Conservation (phyloP, 2,329 filamentous ascomycete genomes). For the Monosporascus sp. region DNA sequence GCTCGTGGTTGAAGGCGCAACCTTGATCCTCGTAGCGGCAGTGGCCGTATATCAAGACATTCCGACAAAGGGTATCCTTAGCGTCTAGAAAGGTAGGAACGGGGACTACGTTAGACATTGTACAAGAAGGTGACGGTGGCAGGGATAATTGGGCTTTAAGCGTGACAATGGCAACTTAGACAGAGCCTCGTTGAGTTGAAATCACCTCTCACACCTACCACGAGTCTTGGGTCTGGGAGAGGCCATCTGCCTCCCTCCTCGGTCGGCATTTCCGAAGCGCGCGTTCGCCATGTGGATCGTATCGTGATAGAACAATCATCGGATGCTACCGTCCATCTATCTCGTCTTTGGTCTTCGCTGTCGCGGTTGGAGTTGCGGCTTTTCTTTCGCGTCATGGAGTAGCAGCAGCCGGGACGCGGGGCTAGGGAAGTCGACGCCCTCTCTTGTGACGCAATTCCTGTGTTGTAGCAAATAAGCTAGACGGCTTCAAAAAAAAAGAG, state of each 20-base stretch:
- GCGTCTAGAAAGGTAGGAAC: constrained; percentile 48
- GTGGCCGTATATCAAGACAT: constrained; percentile 88
- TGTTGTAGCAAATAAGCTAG: constrained; percentile 1
- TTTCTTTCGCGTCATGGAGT: not conserved
- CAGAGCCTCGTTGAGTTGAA: too few relatives aligned
- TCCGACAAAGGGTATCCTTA: constrained; percentile 87
- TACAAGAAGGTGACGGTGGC: constrained; percentile 12
- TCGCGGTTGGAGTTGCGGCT: not conserved
- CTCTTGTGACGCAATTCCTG: constrained; percentile 18
- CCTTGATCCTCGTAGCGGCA: constrained; percentile 89
- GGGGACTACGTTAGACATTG: not conserved
- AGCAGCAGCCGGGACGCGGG: constrained; percentile 9
- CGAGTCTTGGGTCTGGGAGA: constrained; percentile 32
- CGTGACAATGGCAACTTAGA: too few relatives aligned
- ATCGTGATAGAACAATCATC: constrained; percentile 5
- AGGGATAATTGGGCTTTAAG: not conserved
- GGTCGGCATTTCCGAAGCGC: constrained; percentile 24
- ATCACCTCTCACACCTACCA: constrained; percentile 19
- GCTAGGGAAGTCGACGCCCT: constrained; percentile 15
- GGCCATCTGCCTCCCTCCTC: constrained; percentile 29
- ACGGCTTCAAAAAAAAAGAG: not conserved
- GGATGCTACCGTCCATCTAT: not conserved
- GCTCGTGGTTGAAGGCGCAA: constrained; percentile 86
- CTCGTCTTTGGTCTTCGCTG: not conserved
- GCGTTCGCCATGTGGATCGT: constrained; percentile 25